Base-by-base conservation (phyloP, 2,329 filamentous ascomycete genomes). In the Phaeophleospora eucalypticola region DNA sequence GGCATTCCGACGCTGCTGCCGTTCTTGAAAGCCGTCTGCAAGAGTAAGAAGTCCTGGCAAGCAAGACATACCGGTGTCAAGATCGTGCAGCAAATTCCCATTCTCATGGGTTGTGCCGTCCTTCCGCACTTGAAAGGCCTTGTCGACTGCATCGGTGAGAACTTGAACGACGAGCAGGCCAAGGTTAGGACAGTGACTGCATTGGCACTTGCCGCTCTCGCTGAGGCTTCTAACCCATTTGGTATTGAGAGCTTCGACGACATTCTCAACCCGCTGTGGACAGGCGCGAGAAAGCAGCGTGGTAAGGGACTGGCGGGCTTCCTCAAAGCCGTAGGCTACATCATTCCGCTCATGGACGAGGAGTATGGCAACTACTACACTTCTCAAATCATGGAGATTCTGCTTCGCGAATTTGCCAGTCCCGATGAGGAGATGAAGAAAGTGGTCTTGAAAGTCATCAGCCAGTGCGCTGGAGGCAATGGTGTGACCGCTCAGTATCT, bases 341-440 rank as follows among this genome's bases (percentile, higher is more conserved):
- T 98, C 64, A 97, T 98, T 53, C 93, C 93, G 3, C 80, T 98
- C 43, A 98, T 98, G 93, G 93, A 98, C 71, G 93, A 98, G 70
- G 93, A 98, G 65, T 97, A 96, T 67, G 91, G 93, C 70, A 97
- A 96, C 67, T 98, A 98, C 72, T 98, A 98, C 65, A 97, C 93
- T 7, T 88, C 84, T 58, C 90, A 98, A 68, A 96, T 98, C 62
- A 97, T 98, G 91, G 93, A 97, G 68, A 97, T 97, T 61, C 74
- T 98, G 12, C 81, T 97, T 21, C 83, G 93, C 61, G 93, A 98
- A 65, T 98, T 98, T 63, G 87, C 89, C 4, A 96, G 91, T 0
- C 93, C 93, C 0, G 93, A 98, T 57, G 93, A 98, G 69, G 93
- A 98, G 70, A 98, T 98, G 93, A 98, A 97, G 73, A 98, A 98